A percentile compares a stretch with the other conserved stretches of the same genome.
These are phyloP conservation scores for Brasilioporus rufonigricans DNA, from an alignment of 768 basidiomycete species.

Conservation along the genomic window DNA sequence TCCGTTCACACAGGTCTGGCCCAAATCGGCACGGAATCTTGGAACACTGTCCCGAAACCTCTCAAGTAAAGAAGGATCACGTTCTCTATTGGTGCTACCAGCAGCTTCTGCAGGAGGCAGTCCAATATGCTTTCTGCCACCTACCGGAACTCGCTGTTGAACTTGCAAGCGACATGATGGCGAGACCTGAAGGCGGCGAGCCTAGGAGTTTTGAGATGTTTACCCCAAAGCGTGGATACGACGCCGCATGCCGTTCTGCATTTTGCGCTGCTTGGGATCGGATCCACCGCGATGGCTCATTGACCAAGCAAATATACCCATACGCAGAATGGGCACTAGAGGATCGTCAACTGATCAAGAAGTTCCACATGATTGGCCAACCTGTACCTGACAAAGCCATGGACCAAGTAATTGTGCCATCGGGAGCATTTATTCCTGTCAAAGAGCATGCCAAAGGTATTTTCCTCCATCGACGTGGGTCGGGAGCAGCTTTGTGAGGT, in stretches of 20 bases:
- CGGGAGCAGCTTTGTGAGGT: conserved; percentile 9
- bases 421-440: conserved; percentile 11
- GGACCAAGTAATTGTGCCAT: conserved; percentile 10
- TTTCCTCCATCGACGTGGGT: conserved; percentile 9
- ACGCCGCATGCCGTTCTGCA: conserved; percentile 6
- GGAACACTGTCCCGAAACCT: conserved; percentile 6
- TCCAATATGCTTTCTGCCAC: conserved; percentile 10
- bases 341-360: conserved; percentile 13
- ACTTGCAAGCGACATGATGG: conserved; percentile 16
- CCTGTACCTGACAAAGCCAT: conserved; percentile 9
- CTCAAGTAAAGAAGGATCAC: conserved; percentile 1
- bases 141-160: conserved; percentile 13
- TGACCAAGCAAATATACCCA: conserved; percentile 2
- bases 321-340: background rate
- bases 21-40: conserved; percentile 12
- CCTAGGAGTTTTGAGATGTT: background rate
- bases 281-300: background rate
- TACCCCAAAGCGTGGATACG: background rate
- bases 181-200: background rate
- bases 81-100: conserved; percentile 11
- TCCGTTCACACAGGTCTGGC: background rate
- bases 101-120: conserved; percentile 9
- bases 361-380: conserved; percentile 14
- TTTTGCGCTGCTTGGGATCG: conserved; percentile 8
- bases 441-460: conserved; percentile 11